Evolutionary conservation across 2,329 filamentous ascomycete species (phyloP).

Genomic region (Xylaria sp.): DNA sequence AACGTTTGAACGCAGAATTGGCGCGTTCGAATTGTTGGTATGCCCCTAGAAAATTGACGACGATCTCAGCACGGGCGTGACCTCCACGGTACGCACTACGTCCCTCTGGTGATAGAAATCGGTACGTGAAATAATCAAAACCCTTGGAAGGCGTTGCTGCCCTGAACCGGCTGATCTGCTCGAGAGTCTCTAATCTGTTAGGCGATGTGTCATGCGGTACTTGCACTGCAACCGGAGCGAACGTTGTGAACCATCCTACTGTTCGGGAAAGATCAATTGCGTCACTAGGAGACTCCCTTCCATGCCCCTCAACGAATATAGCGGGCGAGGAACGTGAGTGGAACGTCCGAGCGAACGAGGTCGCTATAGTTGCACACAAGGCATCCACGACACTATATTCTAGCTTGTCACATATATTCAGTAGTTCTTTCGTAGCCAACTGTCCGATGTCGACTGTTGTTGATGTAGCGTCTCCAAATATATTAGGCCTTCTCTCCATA

Average conservation of each 20-base stretch:
- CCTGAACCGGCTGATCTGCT: neutral
- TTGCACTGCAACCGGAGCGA: conserved; percentile 15
- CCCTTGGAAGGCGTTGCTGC: conserved; percentile 14
- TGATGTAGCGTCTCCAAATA: conserved; percentile 15
- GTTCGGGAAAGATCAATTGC: conserved; percentile 25
- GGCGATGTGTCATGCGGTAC: conserved; percentile 1
- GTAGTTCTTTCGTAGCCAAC: conserved; percentile 2
- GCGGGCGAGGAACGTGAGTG: conserved; percentile 5
- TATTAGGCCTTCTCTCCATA: conserved; percentile 8
- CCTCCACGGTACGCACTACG: neutral
- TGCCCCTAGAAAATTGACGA: conserved; percentile 20
- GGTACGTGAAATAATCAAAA: conserved; percentile 19
- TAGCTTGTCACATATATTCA: conserved; percentile 20
- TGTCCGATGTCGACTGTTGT: conserved; percentile 5
- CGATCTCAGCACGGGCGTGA: conserved; percentile 18
- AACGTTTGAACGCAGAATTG: conserved; percentile 18
- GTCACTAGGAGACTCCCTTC: conserved; percentile 19
- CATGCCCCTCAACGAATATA: conserved; percentile 30
- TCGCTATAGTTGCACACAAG: conserved; percentile 18
- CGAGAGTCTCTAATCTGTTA: neutral
- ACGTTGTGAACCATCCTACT: conserved; percentile 31
- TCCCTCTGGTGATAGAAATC: neutral
- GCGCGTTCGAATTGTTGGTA: conserved; percentile 25
- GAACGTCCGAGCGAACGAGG: conserved; percentile 21
- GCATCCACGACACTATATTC: conserved; percentile 21